These are phyloP conservation scores for Dipodascus albidus DNA, from an alignment of 805 yeast species.

Conservation along the genomic window DNA sequence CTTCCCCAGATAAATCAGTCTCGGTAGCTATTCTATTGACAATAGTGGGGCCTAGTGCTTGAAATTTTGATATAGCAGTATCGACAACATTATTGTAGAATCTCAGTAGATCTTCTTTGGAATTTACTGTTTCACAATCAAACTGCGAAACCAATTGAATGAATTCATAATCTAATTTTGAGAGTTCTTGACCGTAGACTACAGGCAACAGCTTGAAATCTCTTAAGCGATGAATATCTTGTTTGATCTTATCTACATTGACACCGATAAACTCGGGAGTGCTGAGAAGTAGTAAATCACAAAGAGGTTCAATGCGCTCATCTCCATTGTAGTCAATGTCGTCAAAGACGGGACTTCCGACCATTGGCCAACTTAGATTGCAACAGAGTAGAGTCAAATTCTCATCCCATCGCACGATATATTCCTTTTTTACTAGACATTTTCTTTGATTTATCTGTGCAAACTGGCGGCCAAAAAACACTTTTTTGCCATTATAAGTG, in stretches of 20 bases:
- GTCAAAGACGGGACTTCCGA: background rate
- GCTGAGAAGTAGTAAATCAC: background rate
- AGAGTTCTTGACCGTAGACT: background rate
- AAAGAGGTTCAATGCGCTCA: background rate
- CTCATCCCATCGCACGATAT: background rate
- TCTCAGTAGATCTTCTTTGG: constrained; percentile 22
- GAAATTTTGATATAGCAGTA: constrained; percentile 26
- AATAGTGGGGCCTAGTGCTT: constrained; percentile 19
- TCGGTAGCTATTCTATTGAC: constrained; percentile 19
- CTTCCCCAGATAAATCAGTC: constrained; percentile 20
- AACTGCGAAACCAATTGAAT: constrained; percentile 30
- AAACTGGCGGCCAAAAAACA: background rate
- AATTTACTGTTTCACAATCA: constrained; percentile 21
- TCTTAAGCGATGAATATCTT: background rate
- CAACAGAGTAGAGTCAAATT: background rate
- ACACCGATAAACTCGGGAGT: background rate
- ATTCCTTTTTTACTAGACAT: background rate
- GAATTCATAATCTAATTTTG: constrained; percentile 11
- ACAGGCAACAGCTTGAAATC: background rate
- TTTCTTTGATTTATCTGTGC: background rate
- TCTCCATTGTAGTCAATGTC: background rate
- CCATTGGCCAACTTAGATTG: background rate
- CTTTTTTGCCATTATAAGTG: background rate
- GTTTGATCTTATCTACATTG: background rate
- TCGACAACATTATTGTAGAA: constrained; percentile 23